phyloP scores from a whole-genome alignment of 371 early-diverging fungal genomes.

The Mucor racemosus region DNA sequence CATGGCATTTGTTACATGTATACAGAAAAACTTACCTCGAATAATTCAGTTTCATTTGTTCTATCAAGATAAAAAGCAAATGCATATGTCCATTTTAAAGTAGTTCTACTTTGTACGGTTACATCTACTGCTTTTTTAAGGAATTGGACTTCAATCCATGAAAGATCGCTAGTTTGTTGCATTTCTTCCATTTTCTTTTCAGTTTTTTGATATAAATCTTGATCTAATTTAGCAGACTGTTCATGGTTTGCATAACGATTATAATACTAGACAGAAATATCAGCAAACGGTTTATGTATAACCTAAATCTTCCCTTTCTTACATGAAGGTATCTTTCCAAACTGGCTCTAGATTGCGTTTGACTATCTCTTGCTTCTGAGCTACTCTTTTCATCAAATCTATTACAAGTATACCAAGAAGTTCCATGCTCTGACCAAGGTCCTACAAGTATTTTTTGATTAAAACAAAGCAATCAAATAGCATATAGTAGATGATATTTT shows the following conservation, averaged over 20 bases:
- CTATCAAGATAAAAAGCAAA: conserved; percentile 93
- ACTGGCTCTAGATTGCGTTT: conserved; percentile 85
- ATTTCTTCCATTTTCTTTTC: conserved; percentile 96
- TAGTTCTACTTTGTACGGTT: conserved; percentile 84
- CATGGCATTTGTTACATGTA: not conserved
- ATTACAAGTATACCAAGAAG: conserved; percentile 90
- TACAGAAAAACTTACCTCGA: conserved; percentile 63
- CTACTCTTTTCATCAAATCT: conserved; percentile 88
- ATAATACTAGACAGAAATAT: conserved; percentile 70
- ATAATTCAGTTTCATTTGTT: conserved; percentile 88
- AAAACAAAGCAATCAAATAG: not conserved
- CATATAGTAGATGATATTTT: not conserved
- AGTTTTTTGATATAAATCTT: conserved; percentile 84
- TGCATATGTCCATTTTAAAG: conserved; percentile 96
- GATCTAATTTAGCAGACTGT: conserved; percentile 90
- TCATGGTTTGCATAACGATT: conserved; percentile 98
- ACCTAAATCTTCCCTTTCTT: conserved; percentile 24
- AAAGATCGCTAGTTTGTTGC: conserved; percentile 86
- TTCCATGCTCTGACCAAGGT: conserved; percentile 94
- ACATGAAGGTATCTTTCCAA: conserved; percentile 95
- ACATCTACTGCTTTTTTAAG: conserved; percentile 91
- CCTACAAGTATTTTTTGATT: conserved; percentile 45
- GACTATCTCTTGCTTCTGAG: conserved; percentile 79
- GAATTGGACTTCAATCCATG: conserved; percentile 99
- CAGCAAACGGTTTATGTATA: no score